Percentiles rank a stretch among this genome's conserved stretches.
phyloP scores from a whole-genome alignment of 352 stramenopile genomes.

The Phytophthora aleatoria region DNA sequence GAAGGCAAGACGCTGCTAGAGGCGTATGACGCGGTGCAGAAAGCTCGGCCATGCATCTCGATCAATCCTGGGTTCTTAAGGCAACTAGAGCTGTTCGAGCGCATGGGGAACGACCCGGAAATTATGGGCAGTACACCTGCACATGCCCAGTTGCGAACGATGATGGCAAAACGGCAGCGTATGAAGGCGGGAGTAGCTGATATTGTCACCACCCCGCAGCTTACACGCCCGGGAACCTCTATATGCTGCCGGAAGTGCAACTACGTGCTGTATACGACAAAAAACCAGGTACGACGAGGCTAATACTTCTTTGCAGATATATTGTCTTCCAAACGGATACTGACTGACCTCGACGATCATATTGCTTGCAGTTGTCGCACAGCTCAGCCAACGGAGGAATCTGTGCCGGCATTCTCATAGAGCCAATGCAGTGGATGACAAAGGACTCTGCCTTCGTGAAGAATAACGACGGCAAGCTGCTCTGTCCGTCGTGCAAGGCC shows the following conservation, averaged over 20 bases:
- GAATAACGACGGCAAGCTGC: constrained; percentile 61
- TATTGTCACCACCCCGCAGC: constrained; percentile 36
- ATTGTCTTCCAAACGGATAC: neutral
- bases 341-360: neutral
- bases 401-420: constrained; percentile 49
- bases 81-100: constrained; percentile 72
- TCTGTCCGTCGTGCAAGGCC: constrained; percentile 65
- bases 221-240: constrained; percentile 18
- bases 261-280: constrained; percentile 48
- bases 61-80: constrained; percentile 79
- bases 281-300: constrained; percentile 47
- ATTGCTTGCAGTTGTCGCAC: constrained; percentile 28
- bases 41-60: constrained; percentile 70
- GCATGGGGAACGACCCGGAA: constrained; percentile 53
- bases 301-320: neutral
- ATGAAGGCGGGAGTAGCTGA: constrained; percentile 31
- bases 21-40: constrained; percentile 65
- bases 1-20: constrained; percentile 41
- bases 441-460: constrained; percentile 28
- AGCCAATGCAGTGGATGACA: constrained; percentile 78
- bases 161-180: constrained; percentile 46
- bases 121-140: constrained; percentile 48
- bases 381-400: constrained; percentile 6
- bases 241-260: constrained; percentile 69
- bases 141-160: constrained; percentile 69